phyloP scores from a whole-genome alignment of 2,329 filamentous ascomycete species.

The Colletotrichum agaves region DNA sequence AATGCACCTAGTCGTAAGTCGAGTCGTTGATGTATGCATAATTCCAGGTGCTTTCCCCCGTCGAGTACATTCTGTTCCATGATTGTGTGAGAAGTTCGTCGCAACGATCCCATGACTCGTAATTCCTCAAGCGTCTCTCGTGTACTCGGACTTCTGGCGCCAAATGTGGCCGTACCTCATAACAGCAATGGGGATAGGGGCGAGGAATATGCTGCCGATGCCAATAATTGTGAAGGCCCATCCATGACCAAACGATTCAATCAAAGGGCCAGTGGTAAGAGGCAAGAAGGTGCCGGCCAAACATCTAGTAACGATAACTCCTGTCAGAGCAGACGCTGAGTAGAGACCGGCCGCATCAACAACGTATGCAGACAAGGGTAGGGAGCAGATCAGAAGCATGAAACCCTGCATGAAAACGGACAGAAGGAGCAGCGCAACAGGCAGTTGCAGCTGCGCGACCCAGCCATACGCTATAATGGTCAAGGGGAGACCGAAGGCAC shows the following conservation, averaged over 20 bases:
- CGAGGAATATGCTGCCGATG: constrained; percentile 52
- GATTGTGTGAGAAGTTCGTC: not conserved
- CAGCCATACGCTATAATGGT: constrained; percentile 61
- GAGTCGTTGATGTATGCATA: not conserved
- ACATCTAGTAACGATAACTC: constrained; percentile 65
- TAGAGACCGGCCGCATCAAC: constrained; percentile 67
- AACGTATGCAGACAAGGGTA: constrained; percentile 65
- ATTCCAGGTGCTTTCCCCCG: not conserved
- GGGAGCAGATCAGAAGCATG: constrained; percentile 55
- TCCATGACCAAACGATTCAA: constrained; percentile 61
- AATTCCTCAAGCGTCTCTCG: constrained; percentile 48
- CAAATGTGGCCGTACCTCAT: constrained; percentile 62
- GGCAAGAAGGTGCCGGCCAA: constrained; percentile 68
- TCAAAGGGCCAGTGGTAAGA: constrained; percentile 59
- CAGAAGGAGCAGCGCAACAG: constrained; percentile 55
- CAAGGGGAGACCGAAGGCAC: constrained; percentile 57
- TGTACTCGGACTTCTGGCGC: constrained; percentile 62
- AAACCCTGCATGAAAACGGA: constrained; percentile 57
- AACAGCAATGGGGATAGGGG: constrained; percentile 62
- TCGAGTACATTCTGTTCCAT: not conserved
- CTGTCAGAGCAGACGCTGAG: constrained; percentile 67
- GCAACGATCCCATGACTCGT: not conserved
- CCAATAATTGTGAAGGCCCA: constrained; percentile 61
- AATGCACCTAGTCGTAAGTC: constrained; percentile 1
- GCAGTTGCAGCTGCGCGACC: constrained; percentile 55